Base-by-base conservation (phyloP, 2,329 filamentous ascomycete species). In the Colletotrichum liriopes region DNA sequence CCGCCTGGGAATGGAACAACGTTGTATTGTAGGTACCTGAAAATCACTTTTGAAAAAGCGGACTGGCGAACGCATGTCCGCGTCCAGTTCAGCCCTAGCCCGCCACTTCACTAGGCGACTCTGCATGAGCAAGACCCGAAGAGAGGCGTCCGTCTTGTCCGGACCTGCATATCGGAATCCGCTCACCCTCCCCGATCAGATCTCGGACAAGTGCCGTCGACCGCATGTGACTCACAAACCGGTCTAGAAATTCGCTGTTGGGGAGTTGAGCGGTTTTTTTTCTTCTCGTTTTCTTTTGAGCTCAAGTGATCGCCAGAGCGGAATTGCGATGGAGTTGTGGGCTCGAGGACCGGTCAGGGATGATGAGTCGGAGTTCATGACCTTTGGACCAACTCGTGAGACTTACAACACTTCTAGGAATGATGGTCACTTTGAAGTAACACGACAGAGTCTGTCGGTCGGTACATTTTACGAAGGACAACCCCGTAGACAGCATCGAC, bases 141-240 rank as follows among this genome's bases (percentile, higher is more conserved):
- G 47, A 54, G 49, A 41, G 47, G 23, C 47, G 16, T 14, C 49
- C 23, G 49, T 32, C 29, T 51, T 39, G 60, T 29, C 51, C 29
- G 39, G 35, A 43, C 29, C 55, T 37, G 18, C 47, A 52, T 41
- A 26, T 20, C 23, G 23, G 32, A 18, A 32, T n/a, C 61, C 43
- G 32, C 16, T 45, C 35, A 20, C 59, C 35, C 49, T 26, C 18
- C 32, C 16, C 20, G 32, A 29, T 14, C 41, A 58, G 35, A 35
- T 41, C 23, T 72, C 69, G 58, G 69, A 20, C 45, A 72, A 68
- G 14, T 72, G 26, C 65, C 58, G 69, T 18, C n/a, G 39, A 23
- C 26, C 18, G 23, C 52, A 32, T 45, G 51, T 63, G 51, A 72
- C 65, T 68, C 58, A 68, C 23, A 35, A 32, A 5, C 14, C 11